Conservation (phyloP, 148 eudicot species). For the Arctostaphylos glauca region DNA sequence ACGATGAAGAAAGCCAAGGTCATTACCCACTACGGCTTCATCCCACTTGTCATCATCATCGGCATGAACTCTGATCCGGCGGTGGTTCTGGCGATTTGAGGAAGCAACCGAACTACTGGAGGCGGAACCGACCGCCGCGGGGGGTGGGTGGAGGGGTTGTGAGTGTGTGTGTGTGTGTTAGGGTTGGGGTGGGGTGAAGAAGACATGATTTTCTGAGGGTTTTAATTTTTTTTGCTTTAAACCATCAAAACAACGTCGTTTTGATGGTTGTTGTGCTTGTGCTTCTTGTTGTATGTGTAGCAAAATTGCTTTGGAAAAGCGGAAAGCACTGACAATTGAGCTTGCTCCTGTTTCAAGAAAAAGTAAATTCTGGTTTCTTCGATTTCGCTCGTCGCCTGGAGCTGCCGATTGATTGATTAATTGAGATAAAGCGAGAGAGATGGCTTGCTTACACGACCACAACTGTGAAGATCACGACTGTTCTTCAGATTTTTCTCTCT, state of each 20-base stretch:
- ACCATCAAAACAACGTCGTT: too few relatives aligned
- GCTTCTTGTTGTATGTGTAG: too few relatives aligned
- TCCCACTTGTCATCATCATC: slow-evolving; percentile 60
- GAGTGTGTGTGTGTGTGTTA: too few relatives aligned
- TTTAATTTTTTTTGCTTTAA: too few relatives aligned
- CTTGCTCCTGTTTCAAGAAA: not conserved
- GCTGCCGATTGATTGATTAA: not conserved
- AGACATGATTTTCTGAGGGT: too few relatives aligned
- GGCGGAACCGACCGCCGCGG: too few relatives aligned
- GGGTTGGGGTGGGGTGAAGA: too few relatives aligned
- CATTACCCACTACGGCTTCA: slow-evolving; percentile 66
- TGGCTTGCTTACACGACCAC: slow-evolving; percentile 95
- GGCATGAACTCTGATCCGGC: slow-evolving; percentile 89
- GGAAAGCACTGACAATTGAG: not conserved
- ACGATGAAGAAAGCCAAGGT: slow-evolving; percentile 64
- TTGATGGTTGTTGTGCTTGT: too few relatives aligned
- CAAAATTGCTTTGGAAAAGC: not conserved
- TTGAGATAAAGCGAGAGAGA: slow-evolving; percentile 20
- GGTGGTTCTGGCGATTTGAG: too few relatives aligned
- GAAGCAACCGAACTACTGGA: too few relatives aligned
- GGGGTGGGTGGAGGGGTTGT: too few relatives aligned
- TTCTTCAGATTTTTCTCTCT: slow-evolving; percentile 89
- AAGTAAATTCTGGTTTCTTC: not conserved
- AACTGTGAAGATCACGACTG: slow-evolving; percentile 95
- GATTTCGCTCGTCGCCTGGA: not conserved